Evolutionary conservation across 768 basidiomycete genomes (phyloP), one percentile per base, ranked within the genome.

Genomic region (Agaricus bisporus): DNA sequence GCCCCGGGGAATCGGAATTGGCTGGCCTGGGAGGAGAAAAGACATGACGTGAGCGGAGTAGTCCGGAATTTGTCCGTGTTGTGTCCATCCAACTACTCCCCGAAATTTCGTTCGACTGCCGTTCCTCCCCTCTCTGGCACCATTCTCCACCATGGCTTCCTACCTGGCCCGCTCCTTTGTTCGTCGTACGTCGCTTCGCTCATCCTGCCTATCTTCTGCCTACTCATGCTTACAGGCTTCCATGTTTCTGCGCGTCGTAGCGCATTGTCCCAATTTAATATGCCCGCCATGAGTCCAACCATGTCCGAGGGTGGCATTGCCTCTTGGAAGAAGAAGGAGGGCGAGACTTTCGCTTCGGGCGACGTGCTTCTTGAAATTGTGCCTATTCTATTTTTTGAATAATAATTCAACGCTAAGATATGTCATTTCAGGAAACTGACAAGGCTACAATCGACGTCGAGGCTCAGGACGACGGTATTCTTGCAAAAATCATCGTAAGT

Each of bases 241-340:
- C 91, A 94, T 75, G 79, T 80, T 63, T 94, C 95, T 28, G 79
- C 86, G 51, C 81, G 83, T 57, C 74, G 88, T 61, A 73, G 78
- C 73, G 94, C 87, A 37, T 79, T 98, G 60, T 75, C 88, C 56
- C 91, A 85, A 67, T 95, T 98, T 74, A 76, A 85, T 58, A 95
- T 97, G 92, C 95, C 94, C 54, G 94, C 97, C 61, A 99, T 98
- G 95, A 95, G 92, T 58, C 97, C 97, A 29, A 99, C 97, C 54
- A 99, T 99, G 97, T 94, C 94, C 3, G 97, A 98, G 76, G 97
- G 97, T 58, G 97, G 95, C 58, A 97, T 99, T 68, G 90, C 95
- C 43, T 79, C 80, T 29, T 99, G 97, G 95, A 98, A 98, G 80
- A 88, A 90, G 75, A 86, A 87, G 70, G 95, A 98, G 69, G 97